Conservation (phyloP, 2,329 filamentous ascomycete species). For the Neonectria magnoliae region DNA sequence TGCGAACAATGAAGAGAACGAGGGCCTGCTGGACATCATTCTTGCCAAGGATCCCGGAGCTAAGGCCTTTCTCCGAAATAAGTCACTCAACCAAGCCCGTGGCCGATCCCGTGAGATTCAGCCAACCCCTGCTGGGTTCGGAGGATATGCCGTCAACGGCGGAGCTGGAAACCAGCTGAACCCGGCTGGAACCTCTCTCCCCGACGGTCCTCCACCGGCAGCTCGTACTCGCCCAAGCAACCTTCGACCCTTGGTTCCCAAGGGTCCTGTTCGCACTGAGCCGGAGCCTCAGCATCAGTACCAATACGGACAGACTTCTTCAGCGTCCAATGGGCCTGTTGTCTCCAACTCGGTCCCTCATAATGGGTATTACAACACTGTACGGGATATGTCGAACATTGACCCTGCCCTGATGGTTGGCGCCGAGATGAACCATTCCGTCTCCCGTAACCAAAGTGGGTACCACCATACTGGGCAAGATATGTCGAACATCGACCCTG, state of each 20-base stretch:
- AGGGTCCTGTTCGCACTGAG: not conserved
- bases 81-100: not conserved
- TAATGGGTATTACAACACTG: not conserved
- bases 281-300: not conserved
- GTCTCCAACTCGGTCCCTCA: not conserved
- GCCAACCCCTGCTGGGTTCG: not conserved
- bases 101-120: not conserved
- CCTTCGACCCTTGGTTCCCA: not conserved
- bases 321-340: not conserved
- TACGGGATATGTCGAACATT: not conserved
- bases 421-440: not conserved
- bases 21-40: slow-evolving; percentile 9
- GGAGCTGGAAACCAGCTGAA: not conserved
- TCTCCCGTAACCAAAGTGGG: not conserved
- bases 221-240: not conserved
- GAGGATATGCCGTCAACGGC: not conserved
- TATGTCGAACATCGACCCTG: slow-evolving; percentile 6
- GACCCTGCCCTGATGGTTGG: slow-evolving; percentile 2
- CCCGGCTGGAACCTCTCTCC: not conserved
- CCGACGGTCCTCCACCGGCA: not conserved
- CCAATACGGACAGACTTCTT: not conserved
- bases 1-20: not conserved
- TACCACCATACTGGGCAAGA: not conserved
- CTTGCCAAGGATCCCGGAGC: slow-evolving; percentile 8
- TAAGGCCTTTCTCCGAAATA: slow-evolving; percentile 16